Evolutionary conservation across 495 filamentous ascomycete species (phyloP).

Genomic region (Rusavskia elegans): DNA sequence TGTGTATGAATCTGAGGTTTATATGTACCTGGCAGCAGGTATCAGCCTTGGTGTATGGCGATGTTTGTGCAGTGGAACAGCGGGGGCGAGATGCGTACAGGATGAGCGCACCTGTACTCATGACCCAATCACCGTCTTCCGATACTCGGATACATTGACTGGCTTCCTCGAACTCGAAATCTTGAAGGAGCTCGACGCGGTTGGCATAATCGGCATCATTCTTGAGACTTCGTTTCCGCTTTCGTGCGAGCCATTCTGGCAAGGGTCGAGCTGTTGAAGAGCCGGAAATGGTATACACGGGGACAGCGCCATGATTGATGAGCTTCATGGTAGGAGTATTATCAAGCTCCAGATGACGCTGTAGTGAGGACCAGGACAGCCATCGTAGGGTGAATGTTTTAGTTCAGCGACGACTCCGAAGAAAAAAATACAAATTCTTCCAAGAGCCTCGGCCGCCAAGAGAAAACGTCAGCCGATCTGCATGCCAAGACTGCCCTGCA

Average conservation of each 20-base stretch:
- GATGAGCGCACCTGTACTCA: constrained; percentile 65
- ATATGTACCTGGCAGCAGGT: constrained; percentile 43
- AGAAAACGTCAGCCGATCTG: no score
- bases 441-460: no score
- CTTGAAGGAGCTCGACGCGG: constrained; percentile 87
- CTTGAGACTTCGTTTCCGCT: constrained; percentile 84
- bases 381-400: no score
- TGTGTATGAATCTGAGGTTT: constrained; percentile 97
- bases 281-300: constrained; percentile 92
- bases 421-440: no score
- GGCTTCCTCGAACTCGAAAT: constrained; percentile 98
- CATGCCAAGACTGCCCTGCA: no score
- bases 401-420: no score
- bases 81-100: not conserved
- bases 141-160: constrained; percentile 79
- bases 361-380: no score
- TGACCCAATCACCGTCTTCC: constrained; percentile 96
- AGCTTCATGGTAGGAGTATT: constrained; percentile 51
- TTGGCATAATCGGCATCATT: constrained; percentile 85
- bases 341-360: no score
- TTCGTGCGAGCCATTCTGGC: constrained; percentile 87
- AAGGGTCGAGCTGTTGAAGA: constrained; percentile 78
- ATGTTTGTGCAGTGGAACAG: not conserved
- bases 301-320: constrained; percentile 71
- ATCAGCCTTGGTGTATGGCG: not conserved